These are phyloP conservation scores for Boletus rufocinnamomeus DNA, from an alignment of 768 basidiomycete species.

Conservation along the genomic window DNA sequence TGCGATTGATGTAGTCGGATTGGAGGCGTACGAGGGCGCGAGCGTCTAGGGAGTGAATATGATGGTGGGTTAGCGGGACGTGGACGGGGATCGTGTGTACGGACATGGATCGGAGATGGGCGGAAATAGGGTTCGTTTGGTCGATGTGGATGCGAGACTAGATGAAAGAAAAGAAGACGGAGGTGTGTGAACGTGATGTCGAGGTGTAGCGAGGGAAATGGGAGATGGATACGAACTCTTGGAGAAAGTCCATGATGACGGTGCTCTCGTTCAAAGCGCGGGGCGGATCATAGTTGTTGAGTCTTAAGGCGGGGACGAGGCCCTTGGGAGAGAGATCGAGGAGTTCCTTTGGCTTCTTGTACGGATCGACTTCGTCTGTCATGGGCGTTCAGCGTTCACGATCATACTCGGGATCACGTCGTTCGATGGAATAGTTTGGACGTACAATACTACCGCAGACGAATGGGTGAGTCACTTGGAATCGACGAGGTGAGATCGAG, in stretches of 20 bases:
- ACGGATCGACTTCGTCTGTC: conserved; percentile 78
- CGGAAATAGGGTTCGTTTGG: conserved; percentile 57
- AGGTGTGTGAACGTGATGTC: background rate
- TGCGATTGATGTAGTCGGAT: conserved; percentile 64
- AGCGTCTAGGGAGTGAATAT: conserved; percentile 47
- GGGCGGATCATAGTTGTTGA: conserved; percentile 56
- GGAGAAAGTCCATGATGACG: conserved; percentile 75
- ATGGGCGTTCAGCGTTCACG: background rate
- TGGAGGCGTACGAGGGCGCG: conserved; percentile 68
- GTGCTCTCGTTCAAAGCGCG: conserved; percentile 76
- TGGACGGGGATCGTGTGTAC: conserved; percentile 15
- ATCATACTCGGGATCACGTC: background rate
- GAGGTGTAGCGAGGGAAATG: background rate
- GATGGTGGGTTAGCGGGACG: background rate
- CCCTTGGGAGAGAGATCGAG: conserved; percentile 84
- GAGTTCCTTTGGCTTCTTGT: conserved; percentile 77
- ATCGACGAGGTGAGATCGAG: conserved; percentile 1
- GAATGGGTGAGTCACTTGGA: background rate
- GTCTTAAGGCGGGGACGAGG: conserved; percentile 68
- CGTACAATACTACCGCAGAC: conserved; percentile 41
- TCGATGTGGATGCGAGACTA: conserved; percentile 53
- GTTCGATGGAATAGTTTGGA: background rate
- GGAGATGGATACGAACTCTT: conserved; percentile 53
- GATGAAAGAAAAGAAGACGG: background rate
- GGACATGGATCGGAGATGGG: conserved; percentile 59